Base-by-base conservation (phyloP, 179 eudicot genomes). In the Sideroxylon spinosum region DNA sequence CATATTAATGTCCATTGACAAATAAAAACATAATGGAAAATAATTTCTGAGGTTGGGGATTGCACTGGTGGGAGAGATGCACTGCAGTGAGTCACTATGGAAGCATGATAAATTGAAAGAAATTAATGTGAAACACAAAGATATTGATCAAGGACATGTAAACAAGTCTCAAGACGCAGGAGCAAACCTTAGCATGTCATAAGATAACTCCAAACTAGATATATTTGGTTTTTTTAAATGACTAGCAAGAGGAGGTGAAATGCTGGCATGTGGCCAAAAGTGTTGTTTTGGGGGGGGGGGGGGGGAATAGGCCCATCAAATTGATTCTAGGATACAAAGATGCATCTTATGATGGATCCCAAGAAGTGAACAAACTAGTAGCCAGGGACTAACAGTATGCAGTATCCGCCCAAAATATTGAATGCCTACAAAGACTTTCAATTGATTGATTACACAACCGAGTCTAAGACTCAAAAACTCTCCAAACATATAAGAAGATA, bases 141-240 rank as follows among this genome's bases (percentile, higher is more conserved):
- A 9, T 1, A 8, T 32, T 57, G 28, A 13, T 16, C 59, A 53
- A 55, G 48, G 37, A 71, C 52, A 25, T 28, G 6, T 59, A 29
- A 72, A 72, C 55, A 72, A 72, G 63, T 53, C 63, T 29, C 63
- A 55, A 62, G 10, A 7, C 6, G 23, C 29, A 73, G 53, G 66
- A 22, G 46, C 70, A 66, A 66, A 66, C 48, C 20, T 5, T 66
- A 29, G 20, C 46, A 29, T 16, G 20, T 66, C 29, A 29, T 46
- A 67, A 67, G 44, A 7, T 44, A 0, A 67, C 37, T 46, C 55
- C 55, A 68, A 68, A 68, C 48, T 46, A 50, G 32, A 49, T 23
- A 14, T n/a, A 14, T 10, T 48, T 70, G 22, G 59, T 20, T 63
- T 69, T 69, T 28, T 44, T 44, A 69, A n/a, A 44, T 25, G 48